phyloP scores from a whole-genome alignment of 495 filamentous ascomycete species.

The Xylaria longipes region DNA sequence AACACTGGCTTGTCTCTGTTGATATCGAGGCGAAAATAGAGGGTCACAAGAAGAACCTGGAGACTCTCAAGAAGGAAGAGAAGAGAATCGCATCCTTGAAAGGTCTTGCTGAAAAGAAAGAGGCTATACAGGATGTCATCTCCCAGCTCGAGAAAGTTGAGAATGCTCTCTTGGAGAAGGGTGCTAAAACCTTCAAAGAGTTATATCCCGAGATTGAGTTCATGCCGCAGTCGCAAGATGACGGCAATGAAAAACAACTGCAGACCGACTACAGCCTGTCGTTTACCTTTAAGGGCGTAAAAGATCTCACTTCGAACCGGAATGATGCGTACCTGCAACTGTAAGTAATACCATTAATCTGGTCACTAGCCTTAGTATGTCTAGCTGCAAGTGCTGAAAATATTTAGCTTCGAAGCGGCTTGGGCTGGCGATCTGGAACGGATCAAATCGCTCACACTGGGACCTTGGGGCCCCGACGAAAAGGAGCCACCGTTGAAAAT shows the following conservation, averaged over 20 bases:
- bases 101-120: conserved; percentile 58
- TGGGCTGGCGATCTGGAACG: conserved; percentile 69
- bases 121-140: conserved; percentile 55
- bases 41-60: conserved; percentile 27
- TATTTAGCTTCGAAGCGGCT: conserved; percentile 65
- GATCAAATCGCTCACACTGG: conserved; percentile 57
- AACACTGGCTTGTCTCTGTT: conserved; percentile 54
- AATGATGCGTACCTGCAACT: conserved; percentile 63
- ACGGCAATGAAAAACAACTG: conserved; percentile 15
- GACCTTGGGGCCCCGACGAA: conserved; percentile 52
- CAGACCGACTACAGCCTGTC: conserved; percentile 50
- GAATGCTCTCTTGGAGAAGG: conserved; percentile 55
- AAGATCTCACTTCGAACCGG: conserved; percentile 58
- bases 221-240: not conserved
- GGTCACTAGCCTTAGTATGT: not conserved
- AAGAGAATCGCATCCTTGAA: conserved; percentile 28
- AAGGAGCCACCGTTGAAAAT: conserved; percentile 65
- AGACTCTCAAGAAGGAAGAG: conserved; percentile 44
- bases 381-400: not conserved
- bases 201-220: conserved; percentile 60
- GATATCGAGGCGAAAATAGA: conserved; percentile 35
- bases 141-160: conserved; percentile 61
- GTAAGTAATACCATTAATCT: conserved; percentile 37
- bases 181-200: conserved; percentile 69
- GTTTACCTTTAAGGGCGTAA: conserved; percentile 54